A percentile compares a stretch with the other conserved stretches of the same genome.
Evolutionary conservation across 495 filamentous ascomycete genomes (phyloP).

Genomic region (Penicillium parvum): DNA sequence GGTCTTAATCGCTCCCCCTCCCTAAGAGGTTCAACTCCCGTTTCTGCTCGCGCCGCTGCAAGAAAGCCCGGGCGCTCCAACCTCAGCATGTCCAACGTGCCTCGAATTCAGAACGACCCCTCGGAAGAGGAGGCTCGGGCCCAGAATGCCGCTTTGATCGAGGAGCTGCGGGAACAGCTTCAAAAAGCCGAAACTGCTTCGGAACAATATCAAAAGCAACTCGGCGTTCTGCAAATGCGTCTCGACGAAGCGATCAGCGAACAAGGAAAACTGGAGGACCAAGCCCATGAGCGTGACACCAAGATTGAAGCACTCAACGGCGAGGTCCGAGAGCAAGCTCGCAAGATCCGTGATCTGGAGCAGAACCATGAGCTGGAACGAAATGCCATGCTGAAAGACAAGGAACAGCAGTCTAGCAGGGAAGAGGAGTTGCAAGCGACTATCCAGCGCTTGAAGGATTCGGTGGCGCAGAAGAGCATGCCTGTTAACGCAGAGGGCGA

Average conservation of each 20-base stretch:
- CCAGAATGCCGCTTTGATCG: constrained; percentile 72
- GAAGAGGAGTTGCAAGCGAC: constrained; percentile 86
- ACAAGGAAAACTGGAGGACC: constrained; percentile 80
- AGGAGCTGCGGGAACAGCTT: constrained; percentile 77
- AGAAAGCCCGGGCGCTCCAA: constrained; percentile 57
- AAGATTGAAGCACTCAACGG: constrained; percentile 72
- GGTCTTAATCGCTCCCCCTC: constrained; percentile 41
- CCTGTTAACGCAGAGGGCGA: constrained; percentile 59
- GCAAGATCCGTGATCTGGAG: constrained; percentile 84
- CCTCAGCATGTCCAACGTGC: constrained; percentile 54
- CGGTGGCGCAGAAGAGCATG: constrained; percentile 65
- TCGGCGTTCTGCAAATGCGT: constrained; percentile 76
- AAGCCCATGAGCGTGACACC: constrained; percentile 75
- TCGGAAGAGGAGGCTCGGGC: constrained; percentile 59
- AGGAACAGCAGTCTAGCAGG: constrained; percentile 74
- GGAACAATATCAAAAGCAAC: constrained; percentile 78
- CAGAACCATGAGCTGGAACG: constrained; percentile 86
- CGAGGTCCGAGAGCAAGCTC: constrained; percentile 71
- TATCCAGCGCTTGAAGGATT: constrained; percentile 87
- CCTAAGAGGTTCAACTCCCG: constrained; percentile 48
- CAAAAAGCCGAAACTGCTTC: constrained; percentile 73
- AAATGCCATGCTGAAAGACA: constrained; percentile 80
- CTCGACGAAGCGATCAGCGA: constrained; percentile 82
- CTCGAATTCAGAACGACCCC: constrained; percentile 53
- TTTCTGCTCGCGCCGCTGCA: constrained; percentile 65